Evolutionary conservation across 1,139 yeast species (phyloP), one percentile per base, ranked within the genome.

Genomic region (Taphrina betulina): DNA sequence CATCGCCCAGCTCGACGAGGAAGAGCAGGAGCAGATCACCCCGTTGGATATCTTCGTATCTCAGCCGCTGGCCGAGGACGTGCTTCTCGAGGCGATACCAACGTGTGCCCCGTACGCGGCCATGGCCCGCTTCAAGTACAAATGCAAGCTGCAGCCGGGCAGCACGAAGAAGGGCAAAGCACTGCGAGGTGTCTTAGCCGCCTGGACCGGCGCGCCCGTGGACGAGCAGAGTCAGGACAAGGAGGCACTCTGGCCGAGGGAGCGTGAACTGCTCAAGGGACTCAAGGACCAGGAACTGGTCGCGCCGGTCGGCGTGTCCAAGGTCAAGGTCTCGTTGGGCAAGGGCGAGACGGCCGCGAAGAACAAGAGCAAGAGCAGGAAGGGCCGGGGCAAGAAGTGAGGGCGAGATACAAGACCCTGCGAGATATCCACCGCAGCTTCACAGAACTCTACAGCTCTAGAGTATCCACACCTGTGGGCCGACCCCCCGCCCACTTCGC

Each of bases 101-200:
- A 82, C 87, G 7, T 90, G 89, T 75, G 97, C 92, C 0, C 98
- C 98, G 1, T 94, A 96, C 95, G 71, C 78, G 10, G 78, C 96
- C 0, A 70, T 92, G 63, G 78, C 75, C 60, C 84, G 84, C 67
- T 79, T 78, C 70, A 84, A 86, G 67, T 89, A 85, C 71, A 89
- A 88, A 67, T 83, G 87, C 36, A 90, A 92, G 69, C 71, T 92
- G 38, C 88, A 82, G 63, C 94, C 95, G 0, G 99, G 99, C 0
- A 75, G 78, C 41, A 82, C 83, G 24, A 92, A 94, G 69, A 92
- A 90, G 69, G 95, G 96, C 1, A 92, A 92, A 66, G 83, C 94
- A 0, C 75, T 88, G 77, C 77, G 58, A 37, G 58, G 36, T 60
- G 64, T 48, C 57, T 53, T 89, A 54, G 77, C 79, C 60, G 77